Evolutionary conservation across 2,329 filamentous ascomycete genomes (phyloP).

Genomic region (Paraphaeosphaeria sporulosa): DNA sequence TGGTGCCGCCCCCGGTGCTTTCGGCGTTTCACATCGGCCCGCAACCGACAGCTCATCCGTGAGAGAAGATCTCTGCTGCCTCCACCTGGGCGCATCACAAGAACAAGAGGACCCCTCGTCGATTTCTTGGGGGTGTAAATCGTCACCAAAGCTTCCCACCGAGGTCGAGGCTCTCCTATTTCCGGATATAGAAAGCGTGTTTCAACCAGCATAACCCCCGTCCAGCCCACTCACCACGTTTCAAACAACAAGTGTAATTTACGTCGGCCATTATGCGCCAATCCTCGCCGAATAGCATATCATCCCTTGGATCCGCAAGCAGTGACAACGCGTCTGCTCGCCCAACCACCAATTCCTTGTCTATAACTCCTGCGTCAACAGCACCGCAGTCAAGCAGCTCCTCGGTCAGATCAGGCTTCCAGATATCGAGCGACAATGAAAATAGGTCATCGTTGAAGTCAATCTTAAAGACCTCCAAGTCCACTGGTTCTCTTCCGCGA

Average conservation of each 20-base stretch:
- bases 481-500: conserved; percentile 28
- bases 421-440: conserved; percentile 7
- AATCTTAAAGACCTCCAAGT: conserved; percentile 28
- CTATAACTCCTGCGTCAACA: conserved; percentile 10
- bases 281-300: conserved; percentile 8
- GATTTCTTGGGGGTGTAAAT: neutral
- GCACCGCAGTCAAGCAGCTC: conserved; percentile 24
- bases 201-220: conserved; percentile 19
- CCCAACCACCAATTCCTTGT: conserved; percentile 1
- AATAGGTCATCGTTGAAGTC: conserved; percentile 33
- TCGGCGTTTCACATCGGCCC: conserved; percentile 7
- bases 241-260: conserved; percentile 18
- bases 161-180: conserved; percentile 14
- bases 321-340: conserved; percentile 2
- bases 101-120: neutral
- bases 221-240: conserved; percentile 14
- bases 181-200: conserved; percentile 13
- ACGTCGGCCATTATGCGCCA: conserved; percentile 18
- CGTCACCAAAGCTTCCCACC: neutral
- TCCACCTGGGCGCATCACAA: neutral
- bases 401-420: conserved; percentile 21
- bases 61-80: neutral
- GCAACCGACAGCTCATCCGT: conserved; percentile 6
- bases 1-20: conserved; percentile 5
- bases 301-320: conserved; percentile 13